Conservation (phyloP, 2,329 filamentous ascomycete species). For the Cadophora sp. region DNA sequence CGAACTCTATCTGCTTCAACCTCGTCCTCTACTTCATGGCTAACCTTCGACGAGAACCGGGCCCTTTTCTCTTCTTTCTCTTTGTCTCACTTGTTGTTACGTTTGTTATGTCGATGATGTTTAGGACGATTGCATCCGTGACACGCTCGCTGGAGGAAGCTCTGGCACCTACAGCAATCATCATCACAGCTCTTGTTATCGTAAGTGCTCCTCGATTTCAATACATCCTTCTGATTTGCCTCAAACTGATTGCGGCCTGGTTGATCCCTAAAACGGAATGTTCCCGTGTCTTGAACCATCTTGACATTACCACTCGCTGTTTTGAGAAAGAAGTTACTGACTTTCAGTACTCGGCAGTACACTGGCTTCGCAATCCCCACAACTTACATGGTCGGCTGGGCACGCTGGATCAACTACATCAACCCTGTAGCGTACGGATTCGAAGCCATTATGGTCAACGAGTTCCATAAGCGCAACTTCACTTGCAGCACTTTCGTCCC, state of each 20-base stretch:
- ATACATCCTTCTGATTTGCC: too few relatives aligned
- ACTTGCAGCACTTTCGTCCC: slow-evolving; percentile 38
- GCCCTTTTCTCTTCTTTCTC: slow-evolving; percentile 85
- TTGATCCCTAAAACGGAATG: too few relatives aligned
- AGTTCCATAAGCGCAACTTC: slow-evolving; percentile 60
- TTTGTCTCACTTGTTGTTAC: slow-evolving; percentile 77
- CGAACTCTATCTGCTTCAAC: slow-evolving; percentile 78
- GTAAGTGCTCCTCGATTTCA: too few relatives aligned
- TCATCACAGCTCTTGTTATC: slow-evolving; percentile 62
- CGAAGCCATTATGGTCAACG: slow-evolving; percentile 79
- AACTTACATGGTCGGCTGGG: slow-evolving; percentile 61
- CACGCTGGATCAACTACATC: slow-evolving; percentile 69
- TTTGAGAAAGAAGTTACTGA: too few relatives aligned
- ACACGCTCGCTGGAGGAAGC: slow-evolving; percentile 72
- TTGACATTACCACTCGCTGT: too few relatives aligned
- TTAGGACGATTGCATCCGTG: slow-evolving; percentile 77
- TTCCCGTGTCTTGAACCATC: too few relatives aligned
- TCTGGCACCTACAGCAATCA: slow-evolving; percentile 53
- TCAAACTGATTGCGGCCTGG: too few relatives aligned
- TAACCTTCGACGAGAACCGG: slow-evolving; percentile 75
- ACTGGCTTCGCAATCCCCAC: slow-evolving; percentile 60
- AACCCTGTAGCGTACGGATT: slow-evolving; percentile 74
- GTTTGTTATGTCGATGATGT: slow-evolving; percentile 84
- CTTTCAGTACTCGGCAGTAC: slow-evolving; percentile 15
- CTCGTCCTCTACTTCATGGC: slow-evolving; percentile 86